Base-by-base conservation (phyloP, 2,329 filamentous ascomycete genomes). In the Sclerotinia subarctica region DNA sequence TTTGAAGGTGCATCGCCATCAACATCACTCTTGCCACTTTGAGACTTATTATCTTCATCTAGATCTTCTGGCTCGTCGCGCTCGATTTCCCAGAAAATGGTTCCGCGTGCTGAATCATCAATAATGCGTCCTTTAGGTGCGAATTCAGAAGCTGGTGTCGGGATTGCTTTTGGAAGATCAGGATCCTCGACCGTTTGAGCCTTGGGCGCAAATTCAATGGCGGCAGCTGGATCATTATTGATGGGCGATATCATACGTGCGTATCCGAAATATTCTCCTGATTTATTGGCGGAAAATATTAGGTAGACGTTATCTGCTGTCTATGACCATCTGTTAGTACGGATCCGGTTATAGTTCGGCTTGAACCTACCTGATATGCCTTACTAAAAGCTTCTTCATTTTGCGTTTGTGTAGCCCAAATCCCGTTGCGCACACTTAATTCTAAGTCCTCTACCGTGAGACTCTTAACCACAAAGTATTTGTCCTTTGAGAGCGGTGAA, bases 281-380 rank as follows among this genome's bases (percentile, higher is more conserved):
- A 97, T 76, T 97, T 97, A 79, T 98, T 98, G 17, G 94, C 94
- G 1, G 94, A 98, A 78, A 98, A 98, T 19, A 98, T 87, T 42
- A 98, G 83, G 76, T 94, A 97, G 1, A 98, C 94, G 74, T 90
- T 92, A 65, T 96, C 92, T 19, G 89, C 87, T 13, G 83, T 82
- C 93, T 96, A 70, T 67, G 64, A 59, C 26, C 17, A 11, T 35
- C 51, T 38, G 17, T 71, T 63, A 68, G 64, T 65, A 51, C 44
- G 69, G 63, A 70, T 66, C 70, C 13, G 70, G 52, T 32, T 42
- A 57, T n/a, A 46, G 19, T 54, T 5, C 24, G 24, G 44, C 19
- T 24, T 19, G 38, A 73, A 64, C 83, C 76, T 79, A 94, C 93
- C 81, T 91, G 85, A 78, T 90, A 97, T 0, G 94, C 94, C 67